Base-by-base conservation (phyloP, 139 green algal species). In the Chlamydomonas sp. region DNA sequence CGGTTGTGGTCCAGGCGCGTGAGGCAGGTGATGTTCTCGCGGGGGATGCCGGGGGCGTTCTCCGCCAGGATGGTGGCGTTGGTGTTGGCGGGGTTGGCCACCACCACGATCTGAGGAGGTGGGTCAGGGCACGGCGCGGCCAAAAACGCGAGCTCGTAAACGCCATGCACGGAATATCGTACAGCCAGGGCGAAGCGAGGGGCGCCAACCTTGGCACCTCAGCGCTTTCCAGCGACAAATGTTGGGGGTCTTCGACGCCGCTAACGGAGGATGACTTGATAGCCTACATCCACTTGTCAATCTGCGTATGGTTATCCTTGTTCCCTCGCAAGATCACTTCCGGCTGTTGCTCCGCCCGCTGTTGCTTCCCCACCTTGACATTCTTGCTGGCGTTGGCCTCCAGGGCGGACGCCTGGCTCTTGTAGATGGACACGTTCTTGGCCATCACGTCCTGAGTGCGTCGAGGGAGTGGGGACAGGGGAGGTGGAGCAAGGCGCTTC, bases 1-100 rank as follows among this genome's bases (percentile, higher is more conserved):
- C 97, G 91, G 95, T 99, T 99, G 94, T 99, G 97, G 92, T 99
- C 97, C 67, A 99, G 92, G 79, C 97, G 92, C 10, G 97, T 99
- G 77, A 99, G 88, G 89, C 92, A 96, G 4, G 97, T 98, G 92
- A 99, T 98, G 94, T 99, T 98, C 91, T 98, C 95, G 18, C 84
- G 67, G 31, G 95, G 94, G 89, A 99, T 98, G 74, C 86, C 93
- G 49, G 96, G 94, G 5, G 97, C 96, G 81, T 97, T 91, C 92
- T 98, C 92, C 79, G 91, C 94, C 61, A 99, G 91, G 80, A 99
- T 97, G 10, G 97, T 86, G 7, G 96, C 95, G 91, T 99, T 99
- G 77, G 97, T 99, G 94, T 99, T 99, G 83, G 97, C 97, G 49
- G 97, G 97, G 92, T 99, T 99, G 74, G 97, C 97, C 20, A 99